phyloP scores from a whole-genome alignment of 345 rosid genomes.

The Salix suchowensis region DNA sequence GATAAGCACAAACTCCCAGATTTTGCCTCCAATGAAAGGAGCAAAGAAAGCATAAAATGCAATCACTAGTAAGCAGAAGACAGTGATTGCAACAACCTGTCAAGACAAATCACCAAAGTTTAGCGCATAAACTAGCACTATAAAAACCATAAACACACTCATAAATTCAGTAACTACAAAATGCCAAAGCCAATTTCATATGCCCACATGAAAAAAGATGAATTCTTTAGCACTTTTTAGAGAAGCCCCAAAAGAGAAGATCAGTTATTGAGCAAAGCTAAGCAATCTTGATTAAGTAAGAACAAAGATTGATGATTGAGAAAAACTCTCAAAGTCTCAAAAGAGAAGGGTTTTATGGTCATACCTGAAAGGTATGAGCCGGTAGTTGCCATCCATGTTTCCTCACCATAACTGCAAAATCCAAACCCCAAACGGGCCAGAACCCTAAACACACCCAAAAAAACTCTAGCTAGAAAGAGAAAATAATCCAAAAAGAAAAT shows the following conservation, averaged over 20 bases:
- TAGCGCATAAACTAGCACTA: background rate
- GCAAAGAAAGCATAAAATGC: slow-evolving; percentile 95
- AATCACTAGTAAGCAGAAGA: slow-evolving; percentile 80
- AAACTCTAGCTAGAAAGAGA: background rate
- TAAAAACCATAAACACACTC: background rate
- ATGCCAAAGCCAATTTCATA: background rate
- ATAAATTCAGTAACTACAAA: slow-evolving; percentile 2
- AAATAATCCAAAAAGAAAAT: background rate
- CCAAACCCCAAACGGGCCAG: slow-evolving; percentile 17
- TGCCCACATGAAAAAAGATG: background rate
- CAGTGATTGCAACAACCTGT: slow-evolving; percentile 96
- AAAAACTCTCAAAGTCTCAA: background rate
- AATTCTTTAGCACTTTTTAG: background rate
- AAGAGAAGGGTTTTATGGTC: background rate
- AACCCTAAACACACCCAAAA: slow-evolving; percentile 12
- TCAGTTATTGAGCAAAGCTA: background rate
- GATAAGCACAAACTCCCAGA: slow-evolving; percentile 72
- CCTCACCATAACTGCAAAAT: slow-evolving; percentile 64
- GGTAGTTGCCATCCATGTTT: slow-evolving; percentile 99
- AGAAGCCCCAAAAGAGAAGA: background rate
- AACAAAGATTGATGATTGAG: background rate
- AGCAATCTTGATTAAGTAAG: background rate
- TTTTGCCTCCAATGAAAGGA: slow-evolving; percentile 87
- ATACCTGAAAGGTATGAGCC: slow-evolving; percentile 91
- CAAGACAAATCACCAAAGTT: slow-evolving; percentile 15